Evolutionary conservation across 176 grass and related monocot species (phyloP), one percentile per base, ranked within the genome.

Genomic region (Pharus latifolius): DNA sequence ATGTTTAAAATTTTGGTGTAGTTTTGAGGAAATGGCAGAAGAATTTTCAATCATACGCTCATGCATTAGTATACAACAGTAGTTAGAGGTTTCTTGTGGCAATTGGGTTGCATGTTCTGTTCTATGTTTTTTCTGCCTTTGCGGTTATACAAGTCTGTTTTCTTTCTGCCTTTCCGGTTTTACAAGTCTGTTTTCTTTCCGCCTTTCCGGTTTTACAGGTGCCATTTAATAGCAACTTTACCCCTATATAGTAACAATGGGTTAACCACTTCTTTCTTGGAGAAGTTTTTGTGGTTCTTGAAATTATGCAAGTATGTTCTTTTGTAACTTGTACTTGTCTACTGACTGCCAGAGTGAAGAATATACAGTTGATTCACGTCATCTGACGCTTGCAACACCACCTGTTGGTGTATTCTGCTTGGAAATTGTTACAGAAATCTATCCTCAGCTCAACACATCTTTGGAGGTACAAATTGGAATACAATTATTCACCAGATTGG

Each of bases 401-500:
- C 95, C 90, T 68, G 56, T 52, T 76, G 49, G 46, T 49, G 79
- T 60, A 50, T 99, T 99, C 81, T 84, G 51, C 47, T 78, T 99
- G 84, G 95, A 99, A 72, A 88, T 94, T 65, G 72, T 94, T 68
- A 99, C 90, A 7, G 90, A 99, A 80, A 99, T 91, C 63, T 87
- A 84, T 80, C 95, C 95, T 63, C 84, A 93, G 52, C 89, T 85
- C 43, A 99, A 99, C 72, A 99, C 95, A 73, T 99, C 95, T 55
- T 88, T 99, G 84, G 95, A 99, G 95, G 95, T 99, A 99, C 43
- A 78, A n/a, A 60, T 47, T 61, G 10, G 55, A 45, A 14, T 34
- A 17, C n/a, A n/a, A n/a, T n/a, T n/a, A n/a, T n/a, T n/a, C n/a
- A n/a, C n/a, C n/a, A n/a, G n/a, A n/a, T n/a, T n/a, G n/a, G n/a